Conservation (phyloP, 2,329 filamentous ascomycete species). For the Pezicula rhizophila region DNA sequence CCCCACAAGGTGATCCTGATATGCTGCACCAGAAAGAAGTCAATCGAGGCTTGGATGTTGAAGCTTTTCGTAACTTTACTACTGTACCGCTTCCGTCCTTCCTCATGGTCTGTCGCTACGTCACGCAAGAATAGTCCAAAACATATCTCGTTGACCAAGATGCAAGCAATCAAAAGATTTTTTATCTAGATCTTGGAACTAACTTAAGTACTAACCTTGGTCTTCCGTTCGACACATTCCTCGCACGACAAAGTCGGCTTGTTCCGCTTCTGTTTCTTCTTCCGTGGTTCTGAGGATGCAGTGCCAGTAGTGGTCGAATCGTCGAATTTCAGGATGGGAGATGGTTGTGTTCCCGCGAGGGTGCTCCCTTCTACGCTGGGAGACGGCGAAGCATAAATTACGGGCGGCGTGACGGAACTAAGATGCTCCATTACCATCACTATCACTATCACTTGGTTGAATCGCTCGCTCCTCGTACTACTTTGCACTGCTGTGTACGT, state of each 20-base stretch:
- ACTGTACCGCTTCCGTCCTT: no score
- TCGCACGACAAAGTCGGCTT: conserved; percentile 76
- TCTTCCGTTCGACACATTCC: conserved; percentile 78
- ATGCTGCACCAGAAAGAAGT: no score
- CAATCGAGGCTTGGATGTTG: no score
- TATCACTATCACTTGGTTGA: no score
- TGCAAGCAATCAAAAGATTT: no score
- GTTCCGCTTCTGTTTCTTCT: conserved; percentile 76
- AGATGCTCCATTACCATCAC: not conserved
- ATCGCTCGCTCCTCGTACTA: no score
- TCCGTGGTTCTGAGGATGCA: conserved; percentile 12
- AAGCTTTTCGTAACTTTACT: conserved; percentile 1
- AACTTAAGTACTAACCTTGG: conserved; percentile 54
- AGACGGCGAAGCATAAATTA: conserved; percentile 12
- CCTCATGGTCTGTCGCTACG: not conserved
- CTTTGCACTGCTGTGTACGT: not conserved
- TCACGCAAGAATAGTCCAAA: not conserved
- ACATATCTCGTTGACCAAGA: no score
- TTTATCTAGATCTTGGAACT: no score
- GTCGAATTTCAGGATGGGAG: conserved; percentile 6
- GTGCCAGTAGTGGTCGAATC: conserved; percentile 7
- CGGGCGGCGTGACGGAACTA: conserved; percentile 9
- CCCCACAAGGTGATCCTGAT: no score
- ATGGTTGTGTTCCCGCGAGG: conserved; percentile 7
- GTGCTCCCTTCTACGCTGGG: conserved; percentile 15